These are phyloP conservation scores for Exutisphaerella laricina DNA, from an alignment of 2,329 filamentous ascomycete genomes.

Conservation along the genomic window DNA sequence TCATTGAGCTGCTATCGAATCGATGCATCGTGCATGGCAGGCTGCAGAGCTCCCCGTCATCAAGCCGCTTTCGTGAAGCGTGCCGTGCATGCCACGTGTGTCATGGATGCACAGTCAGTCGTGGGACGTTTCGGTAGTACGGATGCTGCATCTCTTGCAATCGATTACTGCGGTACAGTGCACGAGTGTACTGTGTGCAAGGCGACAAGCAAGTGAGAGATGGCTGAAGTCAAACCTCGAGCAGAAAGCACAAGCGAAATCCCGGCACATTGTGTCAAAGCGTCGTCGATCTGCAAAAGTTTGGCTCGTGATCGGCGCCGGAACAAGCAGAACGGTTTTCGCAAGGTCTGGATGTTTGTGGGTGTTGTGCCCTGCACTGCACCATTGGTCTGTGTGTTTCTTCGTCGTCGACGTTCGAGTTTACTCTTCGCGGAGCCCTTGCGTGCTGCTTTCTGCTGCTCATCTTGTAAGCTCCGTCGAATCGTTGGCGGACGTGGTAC, in stretches of 20 bases:
- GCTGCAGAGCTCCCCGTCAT: neutral
- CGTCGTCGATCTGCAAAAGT: no score
- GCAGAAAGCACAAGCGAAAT: no score
- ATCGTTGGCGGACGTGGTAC: neutral
- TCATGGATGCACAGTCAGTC: slow-evolving; percentile 2
- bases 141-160: no score
- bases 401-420: neutral
- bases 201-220: no score
- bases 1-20: neutral
- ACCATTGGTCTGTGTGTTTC: neutral
- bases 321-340: no score
- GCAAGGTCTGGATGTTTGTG: neutral
- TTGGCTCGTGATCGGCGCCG: no score
- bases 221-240: no score
- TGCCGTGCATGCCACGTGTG: slow-evolving; percentile 1
- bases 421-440: neutral
- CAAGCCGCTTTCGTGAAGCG: neutral
- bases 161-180: neutral
- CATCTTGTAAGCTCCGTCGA: slow-evolving; percentile 4
- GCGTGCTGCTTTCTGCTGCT: neutral
- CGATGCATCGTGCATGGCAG: neutral
- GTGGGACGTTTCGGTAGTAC: neutral
- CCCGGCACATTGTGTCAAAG: no score
- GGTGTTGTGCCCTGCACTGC: no score
- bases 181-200: neutral